Evolutionary conservation across 805 yeast species (phyloP).

Genomic region (Phaffomyces antillensis): DNA sequence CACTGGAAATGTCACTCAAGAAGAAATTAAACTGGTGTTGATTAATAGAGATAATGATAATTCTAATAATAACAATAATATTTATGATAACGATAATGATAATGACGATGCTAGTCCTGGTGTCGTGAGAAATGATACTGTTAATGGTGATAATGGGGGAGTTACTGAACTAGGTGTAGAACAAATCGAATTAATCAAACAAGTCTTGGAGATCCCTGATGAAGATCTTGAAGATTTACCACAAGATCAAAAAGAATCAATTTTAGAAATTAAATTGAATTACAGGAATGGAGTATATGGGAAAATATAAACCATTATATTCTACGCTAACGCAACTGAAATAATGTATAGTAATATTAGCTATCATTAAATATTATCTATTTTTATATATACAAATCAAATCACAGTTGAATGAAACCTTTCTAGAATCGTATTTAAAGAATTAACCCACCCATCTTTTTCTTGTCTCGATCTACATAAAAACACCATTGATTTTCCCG

Average conservation of each 20-base stretch:
- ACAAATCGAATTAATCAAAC: conserved; percentile 40
- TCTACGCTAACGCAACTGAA: no score
- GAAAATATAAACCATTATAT: no score
- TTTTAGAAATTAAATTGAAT: conserved; percentile 22
- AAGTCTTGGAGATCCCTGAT: conserved; percentile 45
- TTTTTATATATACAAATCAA: no score
- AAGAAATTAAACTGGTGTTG: conserved; percentile 32
- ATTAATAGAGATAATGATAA: conserved; percentile 5
- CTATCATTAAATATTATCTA: no score
- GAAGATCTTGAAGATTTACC: conserved; percentile 44
- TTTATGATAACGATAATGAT: background rate
- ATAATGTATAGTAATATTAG: no score
- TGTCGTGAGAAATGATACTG: background rate
- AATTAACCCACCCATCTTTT: conserved; percentile 72
- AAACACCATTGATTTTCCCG: conserved; percentile 65
- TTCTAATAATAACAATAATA: background rate
- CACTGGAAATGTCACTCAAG: conserved; percentile 7
- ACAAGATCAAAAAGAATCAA: conserved; percentile 36
- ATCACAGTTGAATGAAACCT: conserved; percentile 16
- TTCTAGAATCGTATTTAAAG: conserved; percentile 29
- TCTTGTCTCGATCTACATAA: conserved; percentile 79
- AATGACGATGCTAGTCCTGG: background rate
- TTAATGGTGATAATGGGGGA: no score
- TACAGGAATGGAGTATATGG: conserved; percentile 25
- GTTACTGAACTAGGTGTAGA: conserved; percentile 24